Evolutionary conservation across 352 stramenopile species (phyloP), one percentile per base, ranked within the genome.

Genomic region (Pilasporangium apinafurcum): DNA sequence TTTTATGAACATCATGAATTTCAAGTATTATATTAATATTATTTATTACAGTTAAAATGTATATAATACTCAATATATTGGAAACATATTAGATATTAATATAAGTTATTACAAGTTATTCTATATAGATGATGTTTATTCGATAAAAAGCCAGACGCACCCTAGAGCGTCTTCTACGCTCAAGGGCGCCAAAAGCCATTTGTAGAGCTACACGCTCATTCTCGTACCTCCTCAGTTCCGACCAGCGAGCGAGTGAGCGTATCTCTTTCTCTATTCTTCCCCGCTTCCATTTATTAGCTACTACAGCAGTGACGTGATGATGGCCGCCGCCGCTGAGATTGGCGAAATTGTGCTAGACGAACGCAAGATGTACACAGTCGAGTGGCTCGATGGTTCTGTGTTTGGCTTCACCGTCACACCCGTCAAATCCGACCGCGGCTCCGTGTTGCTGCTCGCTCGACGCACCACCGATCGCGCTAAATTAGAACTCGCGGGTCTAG

Each of bases 401-500:
- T 89, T 89, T 36, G 76, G 71, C 39, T 89, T 89, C 57, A 83
- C 70, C 3, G 60, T 89, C 16, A 81, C 70, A 34, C 74, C 73
- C 38, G 65, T 89, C 14, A 68, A 78, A 48, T 89, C 73, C 33
- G 71, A 89, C 50, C 63, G 67, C 24, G 76, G 76, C 25, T 78
- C 68, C 2, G 73, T 86, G 12, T 35, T 89, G 31, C 65, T 80
- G 24, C 59, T 89, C 2, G 61, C 70, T 5, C 66, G 76, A 5
- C 72, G 76, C 31, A 85, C 71, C 1, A 54, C 69, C 6, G 44
- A 47, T 28, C 46, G 43, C 12, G 53, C 44, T 27, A 66, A 56
- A 21, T 57, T 65, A 18, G 48, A 66, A 39, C 44, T 42, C 36
- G 53, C 67, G 1, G 80, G 80, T 8, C 58, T 92, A 17, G 53